Conservation (phyloP, 768 basidiomycete species). For the Kwoniella sp. region DNA sequence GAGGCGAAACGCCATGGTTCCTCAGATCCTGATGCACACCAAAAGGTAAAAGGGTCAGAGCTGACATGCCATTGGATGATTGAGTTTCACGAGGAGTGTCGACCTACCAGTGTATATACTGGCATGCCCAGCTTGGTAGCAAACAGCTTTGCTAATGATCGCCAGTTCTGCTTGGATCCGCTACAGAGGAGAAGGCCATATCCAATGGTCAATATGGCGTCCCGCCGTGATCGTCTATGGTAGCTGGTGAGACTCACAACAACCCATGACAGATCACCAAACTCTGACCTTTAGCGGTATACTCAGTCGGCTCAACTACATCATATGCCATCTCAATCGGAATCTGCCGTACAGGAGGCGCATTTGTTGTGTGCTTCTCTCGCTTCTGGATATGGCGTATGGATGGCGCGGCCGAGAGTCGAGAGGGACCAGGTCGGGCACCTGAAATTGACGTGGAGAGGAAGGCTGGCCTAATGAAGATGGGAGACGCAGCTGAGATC, state of each 20-base stretch:
- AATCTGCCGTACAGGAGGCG: background rate
- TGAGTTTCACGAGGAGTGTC: too few species aligned
- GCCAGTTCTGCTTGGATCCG: slow-evolving; percentile 88
- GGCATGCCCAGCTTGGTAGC: slow-evolving; percentile 66
- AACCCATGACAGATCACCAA: slow-evolving; percentile 55
- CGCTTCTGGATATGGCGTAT: background rate
- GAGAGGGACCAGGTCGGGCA: background rate
- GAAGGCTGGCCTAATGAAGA: background rate
- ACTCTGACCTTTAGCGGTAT: slow-evolving; percentile 33
- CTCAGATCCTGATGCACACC: slow-evolving; percentile 70
- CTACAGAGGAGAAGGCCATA: too few species aligned
- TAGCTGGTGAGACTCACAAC: slow-evolving; percentile 39
- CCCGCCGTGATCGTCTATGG: background rate
- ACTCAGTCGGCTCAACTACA: slow-evolving; percentile 29
- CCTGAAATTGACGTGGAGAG: background rate
- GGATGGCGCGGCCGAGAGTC: background rate
- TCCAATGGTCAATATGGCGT: too few species aligned
- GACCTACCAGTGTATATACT: slow-evolving; percentile 70
- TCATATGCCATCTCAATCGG: slow-evolving; percentile 48
- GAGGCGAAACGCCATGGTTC: slow-evolving; percentile 86
- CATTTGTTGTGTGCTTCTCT: background rate
- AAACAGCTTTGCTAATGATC: slow-evolving; percentile 75
- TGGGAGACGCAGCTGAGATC: background rate
- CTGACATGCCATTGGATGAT: too few species aligned
- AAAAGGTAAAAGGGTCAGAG: background rate